These are phyloP conservation scores for Aphanomyces astaci DNA, from an alignment of 352 stramenopile species.

Conservation along the genomic window DNA sequence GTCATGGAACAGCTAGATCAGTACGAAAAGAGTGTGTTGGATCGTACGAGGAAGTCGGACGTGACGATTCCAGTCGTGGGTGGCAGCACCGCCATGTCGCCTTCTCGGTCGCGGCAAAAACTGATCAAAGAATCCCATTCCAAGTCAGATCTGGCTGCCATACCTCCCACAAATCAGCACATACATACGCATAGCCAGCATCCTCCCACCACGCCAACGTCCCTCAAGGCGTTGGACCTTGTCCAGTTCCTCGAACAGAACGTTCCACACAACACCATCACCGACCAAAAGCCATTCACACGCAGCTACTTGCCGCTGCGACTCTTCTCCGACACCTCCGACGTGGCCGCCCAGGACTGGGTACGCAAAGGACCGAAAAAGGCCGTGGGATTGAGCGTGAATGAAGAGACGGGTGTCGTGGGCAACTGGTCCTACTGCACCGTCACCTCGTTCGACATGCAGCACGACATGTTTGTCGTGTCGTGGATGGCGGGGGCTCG, in stretches of 20 bases:
- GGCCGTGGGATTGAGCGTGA: constrained; percentile 52
- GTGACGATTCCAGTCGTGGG: constrained; percentile 7
- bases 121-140: constrained; percentile 13
- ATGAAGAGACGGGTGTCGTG: constrained; percentile 40
- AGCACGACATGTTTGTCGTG: constrained; percentile 46
- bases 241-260: constrained; percentile 7
- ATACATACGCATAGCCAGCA: not conserved
- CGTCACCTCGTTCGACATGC: constrained; percentile 54
- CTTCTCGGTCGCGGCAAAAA: constrained; percentile 15
- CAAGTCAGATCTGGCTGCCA: not conserved
- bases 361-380: constrained; percentile 39
- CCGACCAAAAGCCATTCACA: constrained; percentile 4
- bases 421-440: constrained; percentile 73
- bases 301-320: not conserved
- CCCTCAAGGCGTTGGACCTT: constrained; percentile 1
- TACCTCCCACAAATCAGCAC: not conserved
- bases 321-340: constrained; percentile 1
- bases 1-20: constrained; percentile 15
- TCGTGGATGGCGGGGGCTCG: constrained; percentile 69
- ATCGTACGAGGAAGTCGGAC: constrained; percentile 5
- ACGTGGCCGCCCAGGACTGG: constrained; percentile 21
- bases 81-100: not conserved
- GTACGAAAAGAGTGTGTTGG: constrained; percentile 9
- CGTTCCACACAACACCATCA: not conserved
- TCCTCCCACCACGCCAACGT: not conserved